A percentile compares a stretch with the other conserved stretches of the same genome.
Evolutionary conservation across 345 rosid species (phyloP).

Genomic region (Aquilaria yunnanensis): DNA sequence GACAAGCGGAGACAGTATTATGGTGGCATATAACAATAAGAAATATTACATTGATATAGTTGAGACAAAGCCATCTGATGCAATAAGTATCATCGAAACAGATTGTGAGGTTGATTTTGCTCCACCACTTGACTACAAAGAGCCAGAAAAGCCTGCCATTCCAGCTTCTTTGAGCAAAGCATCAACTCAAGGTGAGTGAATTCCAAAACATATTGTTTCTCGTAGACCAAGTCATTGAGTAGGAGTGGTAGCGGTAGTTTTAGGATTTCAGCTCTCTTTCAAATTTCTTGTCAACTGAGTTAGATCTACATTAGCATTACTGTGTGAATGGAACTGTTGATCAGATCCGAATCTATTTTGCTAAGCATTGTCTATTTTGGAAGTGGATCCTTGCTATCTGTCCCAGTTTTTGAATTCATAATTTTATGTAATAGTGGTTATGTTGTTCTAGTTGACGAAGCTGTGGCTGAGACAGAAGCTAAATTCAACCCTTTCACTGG

Average conservation of each 20-base stretch:
- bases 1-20: constrained; percentile 94
- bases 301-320: too few species aligned
- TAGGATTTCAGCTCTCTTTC: too few species aligned
- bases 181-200: constrained; percentile 48
- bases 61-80: constrained; percentile 92
- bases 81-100: constrained; percentile 97
- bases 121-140: constrained; percentile 96
- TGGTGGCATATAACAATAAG: constrained; percentile 98
- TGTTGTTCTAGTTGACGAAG: constrained; percentile 55
- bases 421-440: too few species aligned
- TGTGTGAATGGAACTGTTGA: too few species aligned
- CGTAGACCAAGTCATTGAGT: too few species aligned
- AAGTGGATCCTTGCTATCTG: neutral
- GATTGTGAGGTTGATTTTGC: constrained; percentile 99
- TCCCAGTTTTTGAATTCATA: neutral
- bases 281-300: too few species aligned
- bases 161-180: constrained; percentile 44
- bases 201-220: neutral
- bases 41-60: constrained; percentile 93
- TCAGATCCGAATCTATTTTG: too few species aligned
- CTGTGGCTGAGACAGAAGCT: constrained; percentile 45
- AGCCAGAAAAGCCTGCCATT: constrained; percentile 68
- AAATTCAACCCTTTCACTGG: constrained; percentile 88
- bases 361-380: too few species aligned
- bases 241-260: too few species aligned